phyloP scores from a whole-genome alignment of 768 basidiomycete genomes.

The Lenzites betulinus region DNA sequence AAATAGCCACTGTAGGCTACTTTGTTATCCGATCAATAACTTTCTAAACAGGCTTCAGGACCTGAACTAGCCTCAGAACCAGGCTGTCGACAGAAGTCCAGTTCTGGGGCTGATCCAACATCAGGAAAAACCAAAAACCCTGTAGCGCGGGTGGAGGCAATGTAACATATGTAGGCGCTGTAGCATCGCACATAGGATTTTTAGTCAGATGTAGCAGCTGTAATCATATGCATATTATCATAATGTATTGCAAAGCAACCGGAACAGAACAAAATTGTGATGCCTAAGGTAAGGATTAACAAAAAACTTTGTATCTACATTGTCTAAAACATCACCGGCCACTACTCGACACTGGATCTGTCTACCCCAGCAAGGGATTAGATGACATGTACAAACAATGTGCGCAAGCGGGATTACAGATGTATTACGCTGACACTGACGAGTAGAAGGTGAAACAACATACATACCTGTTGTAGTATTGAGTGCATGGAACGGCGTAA shows the following conservation, averaged over 20 bases:
- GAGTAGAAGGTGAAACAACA: neutral
- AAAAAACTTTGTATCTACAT: neutral
- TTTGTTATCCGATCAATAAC: too few species aligned
- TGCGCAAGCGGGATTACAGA: neutral
- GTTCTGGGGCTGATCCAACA: too few species aligned
- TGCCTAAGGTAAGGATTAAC: conserved; percentile 1
- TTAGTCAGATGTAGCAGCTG: too few species aligned
- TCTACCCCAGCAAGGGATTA: neutral
- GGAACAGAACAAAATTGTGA: conserved; percentile 1
- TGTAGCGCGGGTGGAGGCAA: too few species aligned
- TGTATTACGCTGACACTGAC: neutral
- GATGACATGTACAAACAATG: conserved; percentile 1
- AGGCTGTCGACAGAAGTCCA: too few species aligned
- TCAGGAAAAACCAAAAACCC: too few species aligned
- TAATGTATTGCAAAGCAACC: neutral
- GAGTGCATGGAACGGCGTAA: neutral
- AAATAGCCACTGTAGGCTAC: too few species aligned
- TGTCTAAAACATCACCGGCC: neutral
- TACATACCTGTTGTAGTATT: neutral
- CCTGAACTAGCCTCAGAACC: too few species aligned
- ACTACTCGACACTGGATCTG: neutral
- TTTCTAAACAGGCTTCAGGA: too few species aligned
- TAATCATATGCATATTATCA: neutral
- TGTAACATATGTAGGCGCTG: too few species aligned
- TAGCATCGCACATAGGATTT: too few species aligned